Evolutionary conservation across 345 rosid genomes (phyloP).

Genomic region (Ceriops zippeliana): DNA sequence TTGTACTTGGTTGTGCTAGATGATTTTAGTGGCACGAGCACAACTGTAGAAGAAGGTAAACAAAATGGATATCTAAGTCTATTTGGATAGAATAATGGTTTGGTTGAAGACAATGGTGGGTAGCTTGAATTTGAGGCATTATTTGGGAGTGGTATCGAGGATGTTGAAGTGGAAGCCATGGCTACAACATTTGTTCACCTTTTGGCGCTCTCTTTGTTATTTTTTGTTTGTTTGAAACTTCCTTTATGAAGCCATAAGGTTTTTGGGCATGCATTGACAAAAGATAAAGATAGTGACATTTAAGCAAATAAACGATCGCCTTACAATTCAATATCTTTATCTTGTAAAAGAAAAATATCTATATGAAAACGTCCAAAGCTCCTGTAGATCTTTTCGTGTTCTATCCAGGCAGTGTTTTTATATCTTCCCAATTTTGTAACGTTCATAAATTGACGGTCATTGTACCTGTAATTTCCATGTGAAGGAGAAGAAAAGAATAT

Average conservation of each 20-base stretch:
- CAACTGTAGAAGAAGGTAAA: conserved; percentile 1
- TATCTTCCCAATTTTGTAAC: not conserved
- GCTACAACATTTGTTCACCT: conserved; percentile 7
- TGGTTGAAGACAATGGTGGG: conserved; percentile 20
- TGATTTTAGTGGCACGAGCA: conserved; percentile 20
- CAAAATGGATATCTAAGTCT: conserved; percentile 15
- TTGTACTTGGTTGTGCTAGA: conserved; percentile 33
- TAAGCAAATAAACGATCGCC: conserved; percentile 20
- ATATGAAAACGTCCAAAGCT: conserved; percentile 24
- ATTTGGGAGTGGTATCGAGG: conserved; percentile 24
- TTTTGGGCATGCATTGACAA: not conserved
- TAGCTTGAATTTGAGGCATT: conserved; percentile 30
- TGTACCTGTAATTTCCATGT: too few relatives aligned
- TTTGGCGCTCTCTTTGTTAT: conserved; percentile 4
- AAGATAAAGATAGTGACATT: conserved; percentile 25
- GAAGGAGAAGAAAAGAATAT: too few relatives aligned
- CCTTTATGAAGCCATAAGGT: not conserved
- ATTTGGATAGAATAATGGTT: conserved; percentile 3
- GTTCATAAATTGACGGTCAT: not conserved
- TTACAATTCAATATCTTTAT: conserved; percentile 20
- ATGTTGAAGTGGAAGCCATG: conserved; percentile 36
- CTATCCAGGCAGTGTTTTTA: not conserved
- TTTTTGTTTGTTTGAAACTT: not conserved
- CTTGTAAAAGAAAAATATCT: conserved; percentile 22
- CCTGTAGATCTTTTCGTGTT: conserved; percentile 8